Evolutionary conservation across 805 yeast species (phyloP).

Genomic region (Metschnikowia shivogae): DNA sequence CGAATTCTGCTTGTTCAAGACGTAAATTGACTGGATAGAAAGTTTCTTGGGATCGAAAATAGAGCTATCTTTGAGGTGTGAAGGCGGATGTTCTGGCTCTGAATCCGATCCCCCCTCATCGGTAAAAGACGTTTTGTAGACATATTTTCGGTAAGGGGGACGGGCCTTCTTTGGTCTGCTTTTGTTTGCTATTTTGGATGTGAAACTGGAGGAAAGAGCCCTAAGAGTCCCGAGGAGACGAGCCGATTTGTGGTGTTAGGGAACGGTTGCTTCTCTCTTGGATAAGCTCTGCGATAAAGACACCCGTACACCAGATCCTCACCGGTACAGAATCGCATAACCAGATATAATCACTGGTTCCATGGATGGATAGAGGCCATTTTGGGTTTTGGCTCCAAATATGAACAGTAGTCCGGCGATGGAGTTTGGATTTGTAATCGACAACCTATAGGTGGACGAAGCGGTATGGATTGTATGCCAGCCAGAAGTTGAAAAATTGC

Average conservation of each 20-base stretch:
- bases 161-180: constrained; percentile 78
- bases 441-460: too few species aligned
- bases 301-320: too few species aligned
- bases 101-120: constrained; percentile 19
- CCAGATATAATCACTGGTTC: too few species aligned
- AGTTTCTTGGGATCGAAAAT: constrained; percentile 19
- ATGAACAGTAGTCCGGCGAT: too few species aligned
- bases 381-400: too few species aligned
- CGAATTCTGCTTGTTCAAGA: constrained; percentile 23
- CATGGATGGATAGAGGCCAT: too few species aligned
- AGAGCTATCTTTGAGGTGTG: not conserved
- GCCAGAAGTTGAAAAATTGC: too few species aligned
- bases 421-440: too few species aligned
- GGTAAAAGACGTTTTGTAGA: constrained; percentile 42
- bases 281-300: too few species aligned
- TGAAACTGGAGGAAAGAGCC: not conserved
- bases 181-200: constrained; percentile 68
- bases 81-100: not conserved
- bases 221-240: not conserved
- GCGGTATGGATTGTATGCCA: too few species aligned
- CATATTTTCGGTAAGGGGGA: constrained; percentile 77
- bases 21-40: constrained; percentile 31
- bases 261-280: too few species aligned
- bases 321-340: too few species aligned
- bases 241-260: not conserved